These are phyloP conservation scores for Lentinus brumalis DNA, from an alignment of 768 basidiomycete genomes.

Conservation along the genomic window DNA sequence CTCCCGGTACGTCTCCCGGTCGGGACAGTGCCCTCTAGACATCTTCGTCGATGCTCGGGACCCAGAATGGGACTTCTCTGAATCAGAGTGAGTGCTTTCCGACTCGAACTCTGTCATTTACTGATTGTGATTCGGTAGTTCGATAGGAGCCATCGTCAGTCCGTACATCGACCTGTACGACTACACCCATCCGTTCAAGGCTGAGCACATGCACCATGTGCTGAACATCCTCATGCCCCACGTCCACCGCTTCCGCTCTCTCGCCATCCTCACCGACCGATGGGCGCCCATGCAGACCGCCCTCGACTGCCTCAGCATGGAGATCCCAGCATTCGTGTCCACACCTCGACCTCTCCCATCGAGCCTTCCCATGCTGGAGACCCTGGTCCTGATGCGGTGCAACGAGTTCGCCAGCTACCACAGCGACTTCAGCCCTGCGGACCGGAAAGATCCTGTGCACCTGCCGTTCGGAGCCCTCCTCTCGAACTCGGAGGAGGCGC, in stretches of 20 bases:
- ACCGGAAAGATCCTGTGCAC: constrained; percentile 39
- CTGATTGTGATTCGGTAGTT: constrained; percentile 1
- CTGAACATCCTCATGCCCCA: constrained; percentile 54
- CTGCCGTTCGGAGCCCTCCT: constrained; percentile 23
- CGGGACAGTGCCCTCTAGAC: constrained; percentile 50
- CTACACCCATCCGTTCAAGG: constrained; percentile 21
- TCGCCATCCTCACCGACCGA: constrained; percentile 55
- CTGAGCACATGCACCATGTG: constrained; percentile 41
- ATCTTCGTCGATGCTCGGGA: constrained; percentile 63
- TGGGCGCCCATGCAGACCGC: constrained; percentile 62
- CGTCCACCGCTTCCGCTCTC: constrained; percentile 52
- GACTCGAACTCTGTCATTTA: neutral
- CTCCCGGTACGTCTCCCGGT: constrained; percentile 44
- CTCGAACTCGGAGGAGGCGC: neutral
- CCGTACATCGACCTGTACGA: constrained; percentile 15
- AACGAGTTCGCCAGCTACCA: constrained; percentile 56
- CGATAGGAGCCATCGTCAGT: constrained; percentile 12
- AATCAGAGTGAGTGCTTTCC: constrained; percentile 42
- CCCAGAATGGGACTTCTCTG: constrained; percentile 58
- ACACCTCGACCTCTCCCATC: constrained; percentile 29
- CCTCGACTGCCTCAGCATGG: constrained; percentile 43
- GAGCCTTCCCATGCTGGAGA: constrained; percentile 40
- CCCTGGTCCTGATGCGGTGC: constrained; percentile 58
- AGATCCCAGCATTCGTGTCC: constrained; percentile 26
- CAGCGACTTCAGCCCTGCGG: constrained; percentile 44